Percentiles rank a stretch among this genome's conserved stretches.
These are phyloP conservation scores for Entelexis sorbosivorans DNA, from an alignment of 1,139 yeast genomes.

Conservation along the genomic window DNA sequence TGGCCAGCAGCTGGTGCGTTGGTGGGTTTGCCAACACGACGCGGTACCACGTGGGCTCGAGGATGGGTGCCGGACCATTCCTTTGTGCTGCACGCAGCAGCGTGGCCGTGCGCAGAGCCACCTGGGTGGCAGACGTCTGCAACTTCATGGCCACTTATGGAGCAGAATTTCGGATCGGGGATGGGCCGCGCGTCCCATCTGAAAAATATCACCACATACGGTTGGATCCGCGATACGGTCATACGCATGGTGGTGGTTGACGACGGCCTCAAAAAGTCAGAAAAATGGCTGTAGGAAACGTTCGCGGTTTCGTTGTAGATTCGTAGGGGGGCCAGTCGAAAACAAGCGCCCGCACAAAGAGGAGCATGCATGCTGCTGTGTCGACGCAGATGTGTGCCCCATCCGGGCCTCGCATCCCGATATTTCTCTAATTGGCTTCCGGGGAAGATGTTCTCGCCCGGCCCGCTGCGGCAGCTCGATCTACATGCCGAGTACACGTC, in stretches of 20 bases:
- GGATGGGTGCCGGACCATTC: constrained; percentile 25
- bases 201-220: constrained; percentile 6
- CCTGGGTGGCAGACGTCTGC: constrained; percentile 56
- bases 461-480: constrained; percentile 5
- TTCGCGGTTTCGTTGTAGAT: not conserved
- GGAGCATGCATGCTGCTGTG: constrained; percentile 4
- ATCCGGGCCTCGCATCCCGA: not conserved
- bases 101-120: constrained; percentile 67
- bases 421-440: constrained; percentile 13
- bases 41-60: constrained; percentile 79
- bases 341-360: not conserved
- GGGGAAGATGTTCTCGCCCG: constrained; percentile 9
- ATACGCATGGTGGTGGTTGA: too few species aligned
- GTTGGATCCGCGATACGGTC: not conserved
- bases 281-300: not conserved
- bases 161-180: not conserved
- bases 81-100: constrained; percentile 47
- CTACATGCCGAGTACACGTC: constrained; percentile 6
- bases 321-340: too few species aligned
- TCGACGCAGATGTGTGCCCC: not conserved
- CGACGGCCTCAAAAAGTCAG: too few species aligned
- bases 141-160: constrained; percentile 42
- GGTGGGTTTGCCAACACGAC: constrained; percentile 79
- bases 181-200: not conserved
- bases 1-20: constrained; percentile 43